Evolutionary conservation across 352 stramenopile genomes (phyloP), one percentile per base, ranked within the genome.

Genomic region (Lagenidium giganteum): DNA sequence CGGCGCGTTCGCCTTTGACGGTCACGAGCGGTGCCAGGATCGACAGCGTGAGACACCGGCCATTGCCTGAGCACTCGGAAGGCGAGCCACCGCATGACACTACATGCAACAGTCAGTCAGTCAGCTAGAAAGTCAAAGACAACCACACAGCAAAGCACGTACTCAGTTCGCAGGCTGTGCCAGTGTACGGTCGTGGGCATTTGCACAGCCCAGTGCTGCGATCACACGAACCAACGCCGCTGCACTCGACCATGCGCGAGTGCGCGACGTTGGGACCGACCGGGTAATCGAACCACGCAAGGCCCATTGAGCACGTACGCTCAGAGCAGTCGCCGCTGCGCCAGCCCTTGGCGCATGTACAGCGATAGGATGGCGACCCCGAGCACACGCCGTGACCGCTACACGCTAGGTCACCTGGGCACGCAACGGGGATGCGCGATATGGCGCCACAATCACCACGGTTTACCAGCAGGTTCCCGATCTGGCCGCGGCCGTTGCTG

Each of bases 341-440:
- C 83, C 85, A 95, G 16, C 77, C 82, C 24, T 83, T 62, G 4
- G 73, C 56, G 25, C 85, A 95, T 1, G 64, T 51, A 44, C 83
- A 95, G 11, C 61, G 66, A 25, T 77, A 90, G 0, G 56, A 61
- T 8, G 60, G 73, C 3, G 32, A 47, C 8, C 62, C 66, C 2
- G 70, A 84, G 54, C 83, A 95, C 5, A 57, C 77, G 7, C 85
- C 85, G 23, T 96, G 83, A 1, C 83, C 81, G 37, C 72, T 90
- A 43, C 78, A 90, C 8, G 70, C 53, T 5, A 91, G 39, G 17
- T 91, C 79, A 4, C 79, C 79, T 0, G 75, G 79, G 54, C 76
- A 88, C 2, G 55, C 65, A 18, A 86, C 61, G 8, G 66, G 70
- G 27, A 84, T 87, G 16, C 58, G 57, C 8, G 73, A 82, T 8